A percentile compares a stretch with the other conserved stretches of the same genome.
These are phyloP conservation scores for Moesziomyces globuligerus DNA, from an alignment of 1,284 basidiomycete genomes.

Conservation along the genomic window DNA sequence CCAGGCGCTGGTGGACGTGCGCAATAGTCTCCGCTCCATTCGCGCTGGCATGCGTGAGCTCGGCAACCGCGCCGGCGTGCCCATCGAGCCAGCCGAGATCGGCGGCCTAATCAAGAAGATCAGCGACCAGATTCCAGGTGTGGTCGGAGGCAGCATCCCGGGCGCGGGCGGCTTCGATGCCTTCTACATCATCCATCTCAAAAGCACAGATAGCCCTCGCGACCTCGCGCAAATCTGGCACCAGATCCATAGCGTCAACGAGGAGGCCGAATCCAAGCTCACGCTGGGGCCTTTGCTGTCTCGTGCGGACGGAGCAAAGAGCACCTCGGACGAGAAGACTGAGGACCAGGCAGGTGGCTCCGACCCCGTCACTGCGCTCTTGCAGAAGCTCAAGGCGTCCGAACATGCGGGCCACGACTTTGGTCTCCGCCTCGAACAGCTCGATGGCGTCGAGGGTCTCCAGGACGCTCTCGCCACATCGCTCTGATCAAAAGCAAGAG, in stretches of 20 bases:
- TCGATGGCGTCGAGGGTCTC: conserved; percentile 76
- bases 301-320: conserved; percentile 33
- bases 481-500: background rate
- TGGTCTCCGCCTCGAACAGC: conserved; percentile 76
- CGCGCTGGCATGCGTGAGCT: conserved; percentile 86
- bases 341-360: background rate
- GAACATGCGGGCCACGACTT: conserved; percentile 67
- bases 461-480: conserved; percentile 67
- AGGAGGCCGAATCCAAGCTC: conserved; percentile 28
- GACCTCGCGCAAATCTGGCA: conserved; percentile 42
- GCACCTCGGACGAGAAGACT: background rate
- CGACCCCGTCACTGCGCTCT: conserved; percentile 68
- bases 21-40: conserved; percentile 73
- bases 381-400: conserved; percentile 65
- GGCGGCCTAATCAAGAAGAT: conserved; percentile 86
- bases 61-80: conserved; percentile 81
- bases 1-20: conserved; percentile 51
- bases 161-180: conserved; percentile 98
- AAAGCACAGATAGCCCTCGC: conserved; percentile 11
- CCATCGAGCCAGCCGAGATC: conserved; percentile 91
- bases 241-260: conserved; percentile 33
- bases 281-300: conserved; percentile 39
- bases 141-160: conserved; percentile 93
- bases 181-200: conserved; percentile 79
- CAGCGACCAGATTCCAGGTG: conserved; percentile 76